Percentiles rank a stretch among this genome's conserved stretches.
Evolutionary conservation across 805 yeast species (phyloP).

Genomic region (Martiniozyma abietophila): DNA sequence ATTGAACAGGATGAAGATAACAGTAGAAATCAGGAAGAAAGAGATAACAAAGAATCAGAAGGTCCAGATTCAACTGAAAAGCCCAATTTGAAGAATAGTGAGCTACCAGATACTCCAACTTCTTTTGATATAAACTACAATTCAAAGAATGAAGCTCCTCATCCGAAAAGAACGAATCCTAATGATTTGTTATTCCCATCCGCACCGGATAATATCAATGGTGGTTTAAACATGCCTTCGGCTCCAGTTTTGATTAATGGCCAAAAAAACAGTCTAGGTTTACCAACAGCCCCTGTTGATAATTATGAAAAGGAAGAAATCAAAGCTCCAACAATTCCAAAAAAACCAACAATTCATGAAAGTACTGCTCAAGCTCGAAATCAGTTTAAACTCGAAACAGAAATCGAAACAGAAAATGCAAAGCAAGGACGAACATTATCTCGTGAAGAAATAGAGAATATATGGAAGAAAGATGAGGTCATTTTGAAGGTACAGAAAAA

Average conservation of each 20-base stretch:
- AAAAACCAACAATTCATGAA: not conserved
- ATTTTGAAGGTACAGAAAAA: conserved; percentile 55
- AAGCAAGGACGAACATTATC: conserved; percentile 12
- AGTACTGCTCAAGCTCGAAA: too few species aligned
- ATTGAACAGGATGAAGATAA: conserved; percentile 7
- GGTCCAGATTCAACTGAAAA: not conserved
- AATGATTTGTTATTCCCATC: conserved; percentile 5
- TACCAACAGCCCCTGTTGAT: conserved; percentile 20
- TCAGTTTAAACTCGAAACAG: conserved; percentile 1
- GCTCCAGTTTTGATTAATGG: conserved; percentile 26
- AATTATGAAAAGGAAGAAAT: not conserved
- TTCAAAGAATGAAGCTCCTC: not conserved
- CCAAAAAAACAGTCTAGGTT: conserved; percentile 21
- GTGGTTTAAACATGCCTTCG: conserved; percentile 20
- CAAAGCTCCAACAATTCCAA: conserved; percentile 6
- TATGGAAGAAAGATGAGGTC: conserved; percentile 46
- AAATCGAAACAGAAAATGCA: conserved; percentile 2
- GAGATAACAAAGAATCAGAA: not conserved
- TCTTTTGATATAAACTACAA: too few species aligned
- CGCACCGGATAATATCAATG: conserved; percentile 17
- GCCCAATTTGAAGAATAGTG: not conserved
- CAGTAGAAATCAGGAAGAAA: too few species aligned
- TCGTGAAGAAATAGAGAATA: conserved; percentile 34
- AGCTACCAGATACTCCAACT: conserved; percentile 14
- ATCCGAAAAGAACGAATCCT: not conserved